A percentile compares a stretch with the other conserved stretches of the same genome.
phyloP scores from a whole-genome alignment of 1,139 yeast species.

The Suhomyces maxii region DNA sequence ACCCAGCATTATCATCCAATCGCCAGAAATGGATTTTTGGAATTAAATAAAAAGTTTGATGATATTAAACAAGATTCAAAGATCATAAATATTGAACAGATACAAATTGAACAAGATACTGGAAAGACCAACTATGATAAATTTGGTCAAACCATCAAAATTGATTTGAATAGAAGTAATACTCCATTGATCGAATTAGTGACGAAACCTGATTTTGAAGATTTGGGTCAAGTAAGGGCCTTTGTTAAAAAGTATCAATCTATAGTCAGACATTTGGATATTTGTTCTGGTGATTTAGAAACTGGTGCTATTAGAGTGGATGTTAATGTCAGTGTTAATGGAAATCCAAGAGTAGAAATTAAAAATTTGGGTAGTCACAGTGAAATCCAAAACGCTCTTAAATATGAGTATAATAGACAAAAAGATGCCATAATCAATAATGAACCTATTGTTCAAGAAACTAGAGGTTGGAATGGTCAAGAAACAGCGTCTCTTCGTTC shows the following conservation, averaged over 20 bases:
- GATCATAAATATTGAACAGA: constrained; percentile 59
- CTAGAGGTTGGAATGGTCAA: constrained; percentile 89
- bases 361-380: constrained; percentile 85
- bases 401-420: constrained; percentile 76
- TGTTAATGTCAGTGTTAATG: constrained; percentile 80
- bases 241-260: constrained; percentile 82
- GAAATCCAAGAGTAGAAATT: constrained; percentile 75
- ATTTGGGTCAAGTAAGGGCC: constrained; percentile 66
- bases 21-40: constrained; percentile 64
- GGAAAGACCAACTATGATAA: constrained; percentile 72
- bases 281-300: constrained; percentile 89
- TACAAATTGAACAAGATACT: constrained; percentile 93
- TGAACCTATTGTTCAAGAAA: constrained; percentile 54
- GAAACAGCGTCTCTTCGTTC: constrained; percentile 64
- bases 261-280: constrained; percentile 62
- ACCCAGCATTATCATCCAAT: constrained; percentile 87
- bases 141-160: constrained; percentile 40
- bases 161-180: constrained; percentile 84
- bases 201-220: constrained; percentile 81
- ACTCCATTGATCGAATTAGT: constrained; percentile 89
- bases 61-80: constrained; percentile 45
- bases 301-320: constrained; percentile 95
- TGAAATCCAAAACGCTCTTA: constrained; percentile 76
- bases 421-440: constrained; percentile 34
- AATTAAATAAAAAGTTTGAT: constrained; percentile 52